Conservation (phyloP, 164 flowering plant genomes). For the Aristolochia californica region DNA sequence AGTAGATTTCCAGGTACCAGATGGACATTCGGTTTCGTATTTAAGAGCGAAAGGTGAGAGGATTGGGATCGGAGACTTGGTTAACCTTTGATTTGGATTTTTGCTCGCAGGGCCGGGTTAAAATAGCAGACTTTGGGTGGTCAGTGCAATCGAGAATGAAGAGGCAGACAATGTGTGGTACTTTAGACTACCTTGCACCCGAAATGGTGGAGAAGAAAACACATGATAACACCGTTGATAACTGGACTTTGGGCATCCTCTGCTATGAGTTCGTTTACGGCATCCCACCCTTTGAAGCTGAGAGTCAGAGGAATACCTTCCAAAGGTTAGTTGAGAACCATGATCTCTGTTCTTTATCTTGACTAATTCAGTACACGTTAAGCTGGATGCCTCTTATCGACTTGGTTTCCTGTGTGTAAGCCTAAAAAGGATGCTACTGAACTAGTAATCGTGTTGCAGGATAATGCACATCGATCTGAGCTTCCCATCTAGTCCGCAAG, state of each 20-base stretch:
- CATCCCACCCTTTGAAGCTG: conserved; percentile 88
- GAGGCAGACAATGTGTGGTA: conserved; percentile 91
- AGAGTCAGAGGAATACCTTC: conserved; percentile 64
- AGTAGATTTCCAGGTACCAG: conserved; percentile 76
- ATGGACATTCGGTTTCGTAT: not conserved
- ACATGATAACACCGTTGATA: conserved; percentile 84
- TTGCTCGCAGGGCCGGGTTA: conserved; percentile 58
- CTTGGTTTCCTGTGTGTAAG: not conserved
- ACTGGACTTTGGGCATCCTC: conserved; percentile 89
- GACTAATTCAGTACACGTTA: no score
- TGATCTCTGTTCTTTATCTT: no score
- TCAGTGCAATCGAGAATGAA: conserved; percentile 77
- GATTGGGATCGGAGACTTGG: not conserved
- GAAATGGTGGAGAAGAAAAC: conserved; percentile 89
- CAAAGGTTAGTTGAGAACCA: conserved; percentile 31
- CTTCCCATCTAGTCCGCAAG: conserved; percentile 54
- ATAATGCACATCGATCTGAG: conserved; percentile 66
- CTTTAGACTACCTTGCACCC: conserved; percentile 88
- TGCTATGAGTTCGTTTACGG: conserved; percentile 94
- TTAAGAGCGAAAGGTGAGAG: not conserved
- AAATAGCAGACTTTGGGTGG: conserved; percentile 99
- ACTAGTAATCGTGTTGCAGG: conserved; percentile 26
- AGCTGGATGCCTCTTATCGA: not conserved
- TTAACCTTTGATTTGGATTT: not conserved
- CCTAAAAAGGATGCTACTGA: not conserved